Evolutionary conservation across 2,329 filamentous ascomycete species (phyloP).

Genomic region (Immersiporthe knoxdaviesiana): DNA sequence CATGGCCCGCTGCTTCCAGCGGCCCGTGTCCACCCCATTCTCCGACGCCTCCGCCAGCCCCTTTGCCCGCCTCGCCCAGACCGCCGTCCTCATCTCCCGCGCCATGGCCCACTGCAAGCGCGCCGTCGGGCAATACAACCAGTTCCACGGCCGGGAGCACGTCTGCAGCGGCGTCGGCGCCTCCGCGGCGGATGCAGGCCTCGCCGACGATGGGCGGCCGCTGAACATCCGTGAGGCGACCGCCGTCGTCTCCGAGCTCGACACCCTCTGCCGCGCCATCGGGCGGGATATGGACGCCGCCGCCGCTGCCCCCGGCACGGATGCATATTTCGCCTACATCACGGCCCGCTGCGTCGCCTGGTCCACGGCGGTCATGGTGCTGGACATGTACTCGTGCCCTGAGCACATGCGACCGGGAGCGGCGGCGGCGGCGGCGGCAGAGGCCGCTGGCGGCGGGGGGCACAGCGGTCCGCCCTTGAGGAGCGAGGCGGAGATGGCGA

Average conservation of each 20-base stretch:
- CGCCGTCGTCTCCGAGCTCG: conserved; percentile 31
- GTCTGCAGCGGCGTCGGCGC: conserved; percentile 15
- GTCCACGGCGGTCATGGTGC: conserved; percentile 36
- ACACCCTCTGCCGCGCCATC: conserved; percentile 27
- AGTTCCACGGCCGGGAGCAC: neutral
- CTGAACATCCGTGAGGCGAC: conserved; percentile 30
- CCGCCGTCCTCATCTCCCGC: conserved; percentile 40
- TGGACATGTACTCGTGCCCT: conserved; percentile 43
- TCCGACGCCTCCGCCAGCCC: conserved; percentile 48
- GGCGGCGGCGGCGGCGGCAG: conserved; percentile 19
- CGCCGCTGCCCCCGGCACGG: conserved; percentile 4
- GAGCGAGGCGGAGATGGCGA: conserved; percentile 36
- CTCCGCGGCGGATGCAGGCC: conserved; percentile 30
- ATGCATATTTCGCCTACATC: conserved; percentile 26
- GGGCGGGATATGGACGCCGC: conserved; percentile 24
- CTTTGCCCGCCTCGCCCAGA: conserved; percentile 54
- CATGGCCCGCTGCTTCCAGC: conserved; percentile 36
- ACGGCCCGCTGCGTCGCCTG: conserved; percentile 31
- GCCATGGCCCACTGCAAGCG: conserved; percentile 39
- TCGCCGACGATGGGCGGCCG: conserved; percentile 21
- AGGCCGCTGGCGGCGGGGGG: conserved; percentile 37
- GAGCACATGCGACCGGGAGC: conserved; percentile 34
- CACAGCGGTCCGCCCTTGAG: conserved; percentile 35
- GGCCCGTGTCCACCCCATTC: conserved; percentile 45
- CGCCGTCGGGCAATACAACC: conserved; percentile 23